Base-by-base conservation (phyloP, 2,329 filamentous ascomycete species). In the Cercospora brassicicola region DNA sequence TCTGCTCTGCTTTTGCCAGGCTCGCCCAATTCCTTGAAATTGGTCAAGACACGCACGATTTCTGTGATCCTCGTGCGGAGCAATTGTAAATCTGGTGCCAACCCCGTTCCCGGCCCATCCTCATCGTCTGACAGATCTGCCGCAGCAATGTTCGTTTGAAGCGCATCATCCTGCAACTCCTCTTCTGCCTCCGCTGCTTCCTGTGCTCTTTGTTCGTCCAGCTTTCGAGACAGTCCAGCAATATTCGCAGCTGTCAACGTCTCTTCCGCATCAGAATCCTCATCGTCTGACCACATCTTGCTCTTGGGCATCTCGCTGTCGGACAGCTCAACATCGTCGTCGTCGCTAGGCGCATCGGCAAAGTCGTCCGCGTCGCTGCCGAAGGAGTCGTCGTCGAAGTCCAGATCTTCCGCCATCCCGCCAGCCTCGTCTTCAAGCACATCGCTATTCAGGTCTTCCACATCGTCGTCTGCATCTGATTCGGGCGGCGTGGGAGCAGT, bases 211-310 rank as follows among this genome's bases (percentile, higher is more conserved):
- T 95, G 84, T 76, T 87, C 84, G 78, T 99, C 94, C 66, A 99
- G 82, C 79, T 93, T 94, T 74, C 89, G 86, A 65, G 94, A 94
- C 65, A 99, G 83, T 67, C 95, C 95, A 75, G 91, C 95, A 71
- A 99, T 98, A 80, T 99, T 99, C 70, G 95, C 95, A 1, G 94
- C 94, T 62, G 93, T 99, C 73, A 99, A 86, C 78, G 90, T 90
- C 81, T 97, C 94, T 81, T 97, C 93, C 4, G 89, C 90, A 74
- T 96, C 93, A 0, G 91, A 94, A 62, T 93, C 90, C 72, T 94
- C 92, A 76, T 98, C 94, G 72, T 98, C 95, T 0, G 95, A 98
- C 84, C 96, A 99, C 84, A 97, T 92, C 75, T 86, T 86, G 78
- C 81, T 61, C 53, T 68, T 65, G n/a, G 59, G 85, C 76, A 81